Evolutionary conservation across 352 stramenopile species (phyloP).

Genomic region (Saprolegnia diclina): DNA sequence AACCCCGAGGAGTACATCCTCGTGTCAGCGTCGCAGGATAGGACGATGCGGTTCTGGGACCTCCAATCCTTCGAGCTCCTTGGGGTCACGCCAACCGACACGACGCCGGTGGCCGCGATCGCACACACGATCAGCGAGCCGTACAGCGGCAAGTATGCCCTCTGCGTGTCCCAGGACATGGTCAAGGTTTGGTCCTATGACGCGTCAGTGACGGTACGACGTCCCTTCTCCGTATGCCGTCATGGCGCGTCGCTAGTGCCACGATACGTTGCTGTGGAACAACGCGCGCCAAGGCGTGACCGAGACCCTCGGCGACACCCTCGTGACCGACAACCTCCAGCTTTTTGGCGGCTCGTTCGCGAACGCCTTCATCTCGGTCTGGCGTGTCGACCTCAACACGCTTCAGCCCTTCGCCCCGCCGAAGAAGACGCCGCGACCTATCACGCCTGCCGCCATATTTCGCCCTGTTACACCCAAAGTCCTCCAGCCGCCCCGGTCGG

Average conservation of each 20-base stretch:
- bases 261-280: conserved; percentile 61
- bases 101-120: conserved; percentile 68
- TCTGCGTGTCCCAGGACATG: conserved; percentile 68
- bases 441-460: neutral
- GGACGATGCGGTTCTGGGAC: conserved; percentile 80
- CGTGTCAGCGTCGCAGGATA: conserved; percentile 66
- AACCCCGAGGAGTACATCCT: conserved; percentile 84
- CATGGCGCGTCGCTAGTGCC: conserved; percentile 40
- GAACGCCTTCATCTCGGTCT: conserved; percentile 76
- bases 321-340: conserved; percentile 78
- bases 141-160: conserved; percentile 71
- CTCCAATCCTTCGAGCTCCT: conserved; percentile 80
- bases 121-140: conserved; percentile 70
- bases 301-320: conserved; percentile 61
- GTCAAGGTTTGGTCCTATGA: conserved; percentile 83
- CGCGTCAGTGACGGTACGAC: conserved; percentile 55
- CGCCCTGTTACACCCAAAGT: neutral
- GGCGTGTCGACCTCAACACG: conserved; percentile 68
- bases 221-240: neutral
- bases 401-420: conserved; percentile 46
- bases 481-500: neutral
- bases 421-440: neutral
- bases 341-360: conserved; percentile 76
- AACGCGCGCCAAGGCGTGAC: conserved; percentile 29
- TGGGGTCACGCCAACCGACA: conserved; percentile 72